These are phyloP conservation scores for Athelia sp. DNA, from an alignment of 1,284 basidiomycete species.

Conservation along the genomic window DNA sequence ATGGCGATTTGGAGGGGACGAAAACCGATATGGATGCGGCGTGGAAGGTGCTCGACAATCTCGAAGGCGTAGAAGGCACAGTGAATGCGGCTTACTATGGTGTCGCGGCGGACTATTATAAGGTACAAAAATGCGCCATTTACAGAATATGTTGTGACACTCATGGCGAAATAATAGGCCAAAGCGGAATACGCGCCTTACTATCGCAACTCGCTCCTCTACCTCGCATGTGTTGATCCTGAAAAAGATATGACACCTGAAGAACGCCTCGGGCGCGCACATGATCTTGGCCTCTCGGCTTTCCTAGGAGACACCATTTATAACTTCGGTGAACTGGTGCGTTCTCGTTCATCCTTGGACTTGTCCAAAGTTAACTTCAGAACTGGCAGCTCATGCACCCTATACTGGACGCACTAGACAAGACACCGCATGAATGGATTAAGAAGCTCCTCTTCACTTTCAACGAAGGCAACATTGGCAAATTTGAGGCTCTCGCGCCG, in stretches of 20 bases:
- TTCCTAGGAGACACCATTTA: conserved; percentile 95
- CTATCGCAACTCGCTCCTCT: conserved; percentile 95
- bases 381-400: conserved; percentile 85
- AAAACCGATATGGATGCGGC: conserved; percentile 89
- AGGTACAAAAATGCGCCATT: conserved; percentile 44
- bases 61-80: conserved; percentile 83
- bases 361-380: neutral
- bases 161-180: conserved; percentile 44
- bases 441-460: conserved; percentile 92
- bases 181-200: conserved; percentile 97
- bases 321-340: conserved; percentile 97
- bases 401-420: conserved; percentile 81
- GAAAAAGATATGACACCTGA: conserved; percentile 75
- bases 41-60: conserved; percentile 73
- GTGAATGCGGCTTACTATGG: conserved; percentile 96
- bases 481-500: conserved; percentile 88
- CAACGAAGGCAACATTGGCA: conserved; percentile 96
- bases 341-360: conserved; percentile 21
- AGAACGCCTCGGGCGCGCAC: conserved; percentile 80
- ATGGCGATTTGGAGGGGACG: conserved; percentile 85
- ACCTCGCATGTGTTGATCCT: conserved; percentile 90
- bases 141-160: conserved; percentile 6
- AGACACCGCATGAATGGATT: conserved; percentile 86
- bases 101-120: conserved; percentile 94
- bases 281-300: conserved; percentile 91